A percentile compares a stretch with the other conserved stretches of the same genome.
phyloP scores from a whole-genome alignment of 2,329 filamentous ascomycete species.

The Monilinia fructigena region DNA sequence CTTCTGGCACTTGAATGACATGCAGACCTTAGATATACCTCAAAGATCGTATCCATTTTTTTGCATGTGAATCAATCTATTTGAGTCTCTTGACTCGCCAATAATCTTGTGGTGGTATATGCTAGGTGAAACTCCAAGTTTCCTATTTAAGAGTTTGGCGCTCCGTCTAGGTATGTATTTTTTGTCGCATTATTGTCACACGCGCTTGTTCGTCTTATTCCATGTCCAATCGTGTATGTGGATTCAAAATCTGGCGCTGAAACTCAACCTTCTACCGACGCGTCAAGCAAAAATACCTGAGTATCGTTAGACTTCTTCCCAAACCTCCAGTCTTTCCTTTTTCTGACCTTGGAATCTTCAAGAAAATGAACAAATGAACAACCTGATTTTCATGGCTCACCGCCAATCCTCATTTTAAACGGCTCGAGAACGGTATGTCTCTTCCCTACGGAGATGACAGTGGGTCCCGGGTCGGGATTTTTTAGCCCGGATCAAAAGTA shows the following conservation, averaged over 20 bases:
- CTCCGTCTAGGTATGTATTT: conserved; percentile 11
- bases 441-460: conserved; percentile 13
- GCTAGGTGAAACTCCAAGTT: conserved; percentile 25
- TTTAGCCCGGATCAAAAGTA: neutral
- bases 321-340: neutral
- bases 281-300: neutral
- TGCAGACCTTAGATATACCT: neutral
- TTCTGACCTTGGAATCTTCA: neutral
- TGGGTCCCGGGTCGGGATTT: conserved; percentile 6
- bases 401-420: conserved; percentile 10
- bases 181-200: conserved; percentile 13
- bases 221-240: conserved; percentile 15
- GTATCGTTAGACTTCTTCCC: neutral
- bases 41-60: neutral
- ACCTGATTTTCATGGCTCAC: conserved; percentile 2
- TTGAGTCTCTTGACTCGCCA: conserved; percentile 15
- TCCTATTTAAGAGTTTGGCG: conserved; percentile 5
- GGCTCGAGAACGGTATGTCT: neutral
- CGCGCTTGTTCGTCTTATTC: conserved; percentile 15
- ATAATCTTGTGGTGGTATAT: conserved; percentile 26
- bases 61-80: conserved; percentile 10
- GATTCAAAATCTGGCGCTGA: conserved; percentile 16
- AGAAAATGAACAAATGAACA: neutral
- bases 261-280: neutral
- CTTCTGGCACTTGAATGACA: conserved; percentile 1